Evolutionary conservation across 2,329 filamentous ascomycete species (phyloP).

Genomic region (Nothopassalora personata): DNA sequence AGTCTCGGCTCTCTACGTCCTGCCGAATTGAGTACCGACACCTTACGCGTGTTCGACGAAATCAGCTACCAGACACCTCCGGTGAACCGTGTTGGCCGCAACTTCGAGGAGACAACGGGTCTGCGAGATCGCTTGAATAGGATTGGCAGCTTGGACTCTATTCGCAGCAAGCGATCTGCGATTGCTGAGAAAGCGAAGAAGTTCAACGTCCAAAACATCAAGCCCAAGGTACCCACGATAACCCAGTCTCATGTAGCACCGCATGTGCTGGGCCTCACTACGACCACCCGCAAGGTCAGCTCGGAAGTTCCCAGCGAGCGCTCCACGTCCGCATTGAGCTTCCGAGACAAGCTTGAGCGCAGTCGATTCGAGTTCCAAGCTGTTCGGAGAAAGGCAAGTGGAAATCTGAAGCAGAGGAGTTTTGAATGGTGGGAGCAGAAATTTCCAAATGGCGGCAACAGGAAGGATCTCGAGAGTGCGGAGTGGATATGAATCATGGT

Average conservation of each 20-base stretch:
- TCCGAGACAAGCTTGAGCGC: conserved; percentile 28
- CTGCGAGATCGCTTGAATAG: conserved; percentile 22
- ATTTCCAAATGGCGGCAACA: conserved; percentile 1
- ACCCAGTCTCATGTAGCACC: conserved; percentile 17
- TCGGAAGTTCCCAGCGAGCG: conserved; percentile 13
- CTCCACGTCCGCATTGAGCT: conserved; percentile 20
- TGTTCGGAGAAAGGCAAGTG: conserved; percentile 28
- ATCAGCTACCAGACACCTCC: conserved; percentile 26
- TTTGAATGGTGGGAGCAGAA: conserved; percentile 22
- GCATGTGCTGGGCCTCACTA: conserved; percentile 23
- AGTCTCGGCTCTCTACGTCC: conserved; percentile 22
- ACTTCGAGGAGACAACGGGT: conserved; percentile 6
- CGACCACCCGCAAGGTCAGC: conserved; percentile 15
- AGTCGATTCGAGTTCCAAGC: conserved; percentile 33
- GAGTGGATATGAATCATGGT: conserved; percentile 26
- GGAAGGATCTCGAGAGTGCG: conserved; percentile 14
- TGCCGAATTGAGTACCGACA: conserved; percentile 18
- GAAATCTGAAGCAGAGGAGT: conserved; percentile 23
- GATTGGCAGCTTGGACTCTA: conserved; percentile 28
- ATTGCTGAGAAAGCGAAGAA: not conserved
- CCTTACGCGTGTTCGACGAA: conserved; percentile 15
- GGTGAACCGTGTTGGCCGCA: conserved; percentile 1
- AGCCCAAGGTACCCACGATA: not conserved
- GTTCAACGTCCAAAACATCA: conserved; percentile 7
- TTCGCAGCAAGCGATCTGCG: conserved; percentile 19